A percentile compares a stretch with the other conserved stretches of the same genome.
Evolutionary conservation across 495 filamentous ascomycete genomes (phyloP).

Genomic region (Bacidia rubella): DNA sequence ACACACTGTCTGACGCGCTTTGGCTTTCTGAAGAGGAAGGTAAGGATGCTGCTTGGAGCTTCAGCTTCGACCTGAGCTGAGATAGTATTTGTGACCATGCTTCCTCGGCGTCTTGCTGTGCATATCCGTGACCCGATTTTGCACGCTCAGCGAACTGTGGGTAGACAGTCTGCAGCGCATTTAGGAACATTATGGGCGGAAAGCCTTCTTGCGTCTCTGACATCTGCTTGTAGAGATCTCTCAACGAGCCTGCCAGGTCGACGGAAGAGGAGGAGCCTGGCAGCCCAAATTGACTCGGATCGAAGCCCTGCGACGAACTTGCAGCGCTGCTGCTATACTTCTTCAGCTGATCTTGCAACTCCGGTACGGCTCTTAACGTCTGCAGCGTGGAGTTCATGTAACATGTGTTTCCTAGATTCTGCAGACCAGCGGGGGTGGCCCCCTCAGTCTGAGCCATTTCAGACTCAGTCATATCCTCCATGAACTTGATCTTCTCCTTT

Average conservation of each 20-base stretch:
- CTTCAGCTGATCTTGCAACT: conserved; percentile 68
- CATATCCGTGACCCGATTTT: conserved; percentile 67
- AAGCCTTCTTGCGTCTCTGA: conserved; percentile 80
- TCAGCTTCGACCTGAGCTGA: conserved; percentile 71
- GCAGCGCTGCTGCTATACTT: conserved; percentile 37
- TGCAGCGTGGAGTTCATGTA: conserved; percentile 97
- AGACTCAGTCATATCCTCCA: conserved; percentile 96
- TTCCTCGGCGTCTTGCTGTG: conserved; percentile 96
- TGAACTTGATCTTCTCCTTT: conserved; percentile 70
- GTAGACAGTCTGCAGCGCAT: conserved; percentile 63
- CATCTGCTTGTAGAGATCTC: conserved; percentile 89
- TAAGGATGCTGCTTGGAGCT: conserved; percentile 34
- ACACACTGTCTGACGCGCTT: conserved; percentile 34
- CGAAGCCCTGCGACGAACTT: conserved; percentile 25
- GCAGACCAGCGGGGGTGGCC: conserved; percentile 75
- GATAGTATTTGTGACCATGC: conserved; percentile 93
- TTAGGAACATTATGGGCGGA: conserved; percentile 71
- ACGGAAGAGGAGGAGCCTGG: conserved; percentile 43
- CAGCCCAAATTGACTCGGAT: conserved; percentile 46
- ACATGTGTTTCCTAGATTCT: conserved; percentile 94
- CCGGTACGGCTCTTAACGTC: conserved; percentile 74
- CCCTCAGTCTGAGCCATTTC: conserved; percentile 72
- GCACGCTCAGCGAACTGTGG: conserved; percentile 90
- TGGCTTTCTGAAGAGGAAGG: conserved; percentile 22
- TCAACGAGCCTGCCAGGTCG: conserved; percentile 69